Conservation (phyloP, 805 yeast genomes). For the Isabelozyma pseudorhagii region DNA sequence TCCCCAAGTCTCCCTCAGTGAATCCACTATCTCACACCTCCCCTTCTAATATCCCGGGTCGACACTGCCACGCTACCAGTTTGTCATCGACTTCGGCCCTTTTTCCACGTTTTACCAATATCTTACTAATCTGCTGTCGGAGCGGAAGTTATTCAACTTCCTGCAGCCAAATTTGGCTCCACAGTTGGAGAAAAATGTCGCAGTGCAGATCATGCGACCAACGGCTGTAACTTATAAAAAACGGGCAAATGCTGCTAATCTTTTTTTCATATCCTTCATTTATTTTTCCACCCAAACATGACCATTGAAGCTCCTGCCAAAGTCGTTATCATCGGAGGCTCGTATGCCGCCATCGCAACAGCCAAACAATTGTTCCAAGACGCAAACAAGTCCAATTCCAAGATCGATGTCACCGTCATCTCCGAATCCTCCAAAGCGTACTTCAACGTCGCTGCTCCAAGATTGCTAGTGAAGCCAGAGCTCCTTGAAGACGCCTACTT, state of each 20-base stretch:
- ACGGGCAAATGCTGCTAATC: too few species aligned
- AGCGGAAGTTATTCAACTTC: too few species aligned
- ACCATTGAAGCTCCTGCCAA: not conserved
- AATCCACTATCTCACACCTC: too few species aligned
- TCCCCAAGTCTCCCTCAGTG: too few species aligned
- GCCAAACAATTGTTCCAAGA: conserved; percentile 14
- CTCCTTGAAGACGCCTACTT: conserved; percentile 11
- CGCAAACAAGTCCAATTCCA: conserved; percentile 2
- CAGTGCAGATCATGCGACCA: not conserved
- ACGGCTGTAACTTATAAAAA: not conserved
- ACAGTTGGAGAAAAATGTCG: not conserved
- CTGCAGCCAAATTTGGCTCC: too few species aligned
- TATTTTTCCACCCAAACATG: not conserved
- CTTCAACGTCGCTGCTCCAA: conserved; percentile 27
- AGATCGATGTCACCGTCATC: conserved; percentile 19
- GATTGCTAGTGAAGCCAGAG: conserved; percentile 26
- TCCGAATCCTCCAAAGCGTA: conserved; percentile 22
- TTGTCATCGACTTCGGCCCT: too few species aligned
- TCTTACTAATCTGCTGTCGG: too few species aligned
- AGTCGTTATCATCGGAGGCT: conserved; percentile 33
- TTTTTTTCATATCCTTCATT: too few species aligned
- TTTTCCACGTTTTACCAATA: too few species aligned
- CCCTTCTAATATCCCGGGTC: too few species aligned
- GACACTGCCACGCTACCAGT: too few species aligned
- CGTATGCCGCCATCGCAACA: conserved; percentile 30